phyloP scores from a whole-genome alignment of 2,329 filamentous ascomycete species.

The Fragosphaeria purpurea region DNA sequence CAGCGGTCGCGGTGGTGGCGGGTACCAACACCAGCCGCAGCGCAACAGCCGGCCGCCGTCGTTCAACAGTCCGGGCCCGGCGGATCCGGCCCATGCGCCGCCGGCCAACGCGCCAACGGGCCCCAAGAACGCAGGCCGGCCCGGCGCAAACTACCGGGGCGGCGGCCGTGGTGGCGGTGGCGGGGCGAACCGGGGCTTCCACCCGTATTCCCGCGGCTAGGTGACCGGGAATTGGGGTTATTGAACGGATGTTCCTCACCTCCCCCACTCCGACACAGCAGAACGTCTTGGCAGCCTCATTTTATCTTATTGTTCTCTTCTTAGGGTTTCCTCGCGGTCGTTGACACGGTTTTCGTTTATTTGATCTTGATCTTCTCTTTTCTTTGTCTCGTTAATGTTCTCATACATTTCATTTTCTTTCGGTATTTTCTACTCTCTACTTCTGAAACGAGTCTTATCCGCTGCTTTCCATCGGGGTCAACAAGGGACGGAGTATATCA shows the following conservation, averaged over 20 bases:
- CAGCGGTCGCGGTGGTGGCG: slow-evolving; percentile 25
- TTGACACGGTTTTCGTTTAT: too few species aligned
- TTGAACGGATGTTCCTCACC: too few species aligned
- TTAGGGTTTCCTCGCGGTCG: too few species aligned
- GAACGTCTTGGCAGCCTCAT: too few species aligned
- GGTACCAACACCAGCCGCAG: slow-evolving; percentile 18
- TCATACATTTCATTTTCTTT: background rate
- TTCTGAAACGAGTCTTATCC: background rate
- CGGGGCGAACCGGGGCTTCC: slow-evolving; percentile 53
- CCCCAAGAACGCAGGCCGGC: slow-evolving; percentile 87
- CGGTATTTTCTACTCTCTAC: background rate
- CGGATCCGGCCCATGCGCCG: slow-evolving; percentile 47
- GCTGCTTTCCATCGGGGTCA: background rate
- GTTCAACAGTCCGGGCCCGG: slow-evolving; percentile 24
- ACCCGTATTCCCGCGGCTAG: slow-evolving; percentile 52
- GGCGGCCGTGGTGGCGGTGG: slow-evolving; percentile 59
- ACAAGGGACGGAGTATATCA: too few species aligned
- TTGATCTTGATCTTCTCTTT: too few species aligned
- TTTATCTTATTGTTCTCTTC: too few species aligned
- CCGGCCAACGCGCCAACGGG: slow-evolving; percentile 85
- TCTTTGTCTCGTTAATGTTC: too few species aligned
- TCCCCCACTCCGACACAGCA: too few species aligned
- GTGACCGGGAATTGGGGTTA: too few species aligned
- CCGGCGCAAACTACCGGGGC: slow-evolving; percentile 86
- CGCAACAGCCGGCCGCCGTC: too few species aligned